These are phyloP conservation scores for Dendrobium officinale DNA, from an alignment of 106 monocot genomes.

Conservation along the genomic window DNA sequence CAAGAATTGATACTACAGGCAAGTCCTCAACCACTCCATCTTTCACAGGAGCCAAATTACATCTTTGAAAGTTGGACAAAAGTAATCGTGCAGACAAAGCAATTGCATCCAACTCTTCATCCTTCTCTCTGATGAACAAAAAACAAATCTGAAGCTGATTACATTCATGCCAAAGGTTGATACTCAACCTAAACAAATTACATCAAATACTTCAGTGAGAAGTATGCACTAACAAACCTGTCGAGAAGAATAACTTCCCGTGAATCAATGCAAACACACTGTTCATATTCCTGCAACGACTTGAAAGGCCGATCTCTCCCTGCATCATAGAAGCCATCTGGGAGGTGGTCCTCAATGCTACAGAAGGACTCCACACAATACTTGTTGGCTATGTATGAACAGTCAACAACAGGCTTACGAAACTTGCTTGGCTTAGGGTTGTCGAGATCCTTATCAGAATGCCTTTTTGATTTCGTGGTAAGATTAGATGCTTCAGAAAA, in stretches of 20 bases:
- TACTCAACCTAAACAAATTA: slow-evolving; percentile 5
- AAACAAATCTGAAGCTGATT: slow-evolving; percentile 3
- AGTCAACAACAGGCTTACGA: slow-evolving; percentile 46
- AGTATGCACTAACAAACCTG: slow-evolving; percentile 40
- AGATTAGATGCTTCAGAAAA: slow-evolving; percentile 28
- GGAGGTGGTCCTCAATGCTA: slow-evolving; percentile 62
- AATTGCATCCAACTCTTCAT: slow-evolving; percentile 93
- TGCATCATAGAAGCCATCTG: slow-evolving; percentile 99
- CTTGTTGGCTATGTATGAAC: slow-evolving; percentile 54
- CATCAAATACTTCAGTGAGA: background rate
- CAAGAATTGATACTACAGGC: slow-evolving; percentile 74
- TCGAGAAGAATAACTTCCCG: slow-evolving; percentile 96
- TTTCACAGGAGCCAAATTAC: slow-evolving; percentile 20
- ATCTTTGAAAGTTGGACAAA: slow-evolving; percentile 47
- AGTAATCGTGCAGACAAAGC: slow-evolving; percentile 62
- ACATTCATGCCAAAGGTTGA: slow-evolving; percentile 4
- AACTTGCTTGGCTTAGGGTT: slow-evolving; percentile 87
- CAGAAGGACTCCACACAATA: slow-evolving; percentile 79
- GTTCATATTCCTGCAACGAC: slow-evolving; percentile 60
- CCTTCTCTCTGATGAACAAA: slow-evolving; percentile 47
- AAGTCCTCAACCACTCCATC: slow-evolving; percentile 37
- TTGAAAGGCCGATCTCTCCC: slow-evolving; percentile 80
- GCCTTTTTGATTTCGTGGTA: slow-evolving; percentile 57
- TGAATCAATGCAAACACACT: slow-evolving; percentile 46
- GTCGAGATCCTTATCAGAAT: slow-evolving; percentile 59